These are phyloP conservation scores for Volvox carteri DNA, from an alignment of 163 green algal genomes.

Conservation along the genomic window DNA sequence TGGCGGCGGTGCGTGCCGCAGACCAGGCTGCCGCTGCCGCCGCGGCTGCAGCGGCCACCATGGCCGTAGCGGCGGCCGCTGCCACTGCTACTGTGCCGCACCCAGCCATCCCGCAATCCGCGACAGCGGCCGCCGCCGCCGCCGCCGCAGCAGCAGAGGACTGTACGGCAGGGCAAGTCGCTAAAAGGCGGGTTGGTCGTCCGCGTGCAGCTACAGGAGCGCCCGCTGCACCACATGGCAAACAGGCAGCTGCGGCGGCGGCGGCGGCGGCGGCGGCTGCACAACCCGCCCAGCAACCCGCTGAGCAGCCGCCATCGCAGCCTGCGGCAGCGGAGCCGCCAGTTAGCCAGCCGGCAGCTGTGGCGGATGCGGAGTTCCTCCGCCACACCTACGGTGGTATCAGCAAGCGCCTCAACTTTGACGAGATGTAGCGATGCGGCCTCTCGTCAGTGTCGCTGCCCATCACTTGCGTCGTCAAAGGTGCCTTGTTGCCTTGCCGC, in stretches of 20 bases:
- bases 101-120: no score
- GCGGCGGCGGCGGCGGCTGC: not conserved
- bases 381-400: constrained; percentile 31
- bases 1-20: constrained; percentile 26
- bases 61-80: not conserved
- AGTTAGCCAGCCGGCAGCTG: not conserved
- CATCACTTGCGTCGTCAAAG: no score
- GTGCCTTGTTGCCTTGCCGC: no score
- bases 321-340: not conserved
- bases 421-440: constrained; percentile 32
- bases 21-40: constrained; percentile 39
- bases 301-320: not conserved
- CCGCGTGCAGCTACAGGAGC: not conserved
- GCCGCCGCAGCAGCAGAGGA: not conserved
- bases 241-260: not conserved
- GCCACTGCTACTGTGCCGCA: not conserved
- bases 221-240: not conserved
- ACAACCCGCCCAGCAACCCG: not conserved
- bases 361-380: constrained; percentile 36
- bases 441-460: not conserved
- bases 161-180: not conserved
- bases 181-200: constrained; percentile 1
- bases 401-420: constrained; percentile 44
- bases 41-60: not conserved
- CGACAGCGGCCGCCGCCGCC: no score